Conservation (phyloP, 768 basidiomycete genomes). For the Lentinula aciculospora region DNA sequence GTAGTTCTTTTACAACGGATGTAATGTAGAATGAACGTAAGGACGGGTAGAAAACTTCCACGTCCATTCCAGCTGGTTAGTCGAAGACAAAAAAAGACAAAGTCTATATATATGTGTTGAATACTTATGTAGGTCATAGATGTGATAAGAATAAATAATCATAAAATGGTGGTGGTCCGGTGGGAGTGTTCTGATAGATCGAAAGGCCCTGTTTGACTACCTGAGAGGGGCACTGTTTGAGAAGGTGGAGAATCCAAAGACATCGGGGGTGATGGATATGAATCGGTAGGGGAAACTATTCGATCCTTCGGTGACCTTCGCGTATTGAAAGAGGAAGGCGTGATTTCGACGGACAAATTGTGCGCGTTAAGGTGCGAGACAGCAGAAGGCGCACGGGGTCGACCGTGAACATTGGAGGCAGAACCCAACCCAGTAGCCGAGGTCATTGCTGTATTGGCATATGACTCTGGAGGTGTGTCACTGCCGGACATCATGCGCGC, state of each 20-base stretch:
- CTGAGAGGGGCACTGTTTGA: neutral
- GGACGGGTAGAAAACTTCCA: neutral
- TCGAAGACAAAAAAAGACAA: neutral
- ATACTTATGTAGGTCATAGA: neutral
- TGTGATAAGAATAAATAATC: conserved; percentile 2
- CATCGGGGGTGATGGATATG: conserved; percentile 48
- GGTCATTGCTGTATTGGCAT: conserved; percentile 22
- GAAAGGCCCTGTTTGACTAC: neutral
- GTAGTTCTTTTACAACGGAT: neutral
- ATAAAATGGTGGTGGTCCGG: conserved; percentile 1
- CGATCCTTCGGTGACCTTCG: conserved; percentile 14
- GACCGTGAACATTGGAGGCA: conserved; percentile 21
- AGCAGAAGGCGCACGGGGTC: conserved; percentile 28
- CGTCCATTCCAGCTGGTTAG: neutral
- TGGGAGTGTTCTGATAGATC: neutral
- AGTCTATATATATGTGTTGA: neutral
- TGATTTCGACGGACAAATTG: conserved; percentile 14
- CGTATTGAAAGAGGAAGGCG: conserved; percentile 9
- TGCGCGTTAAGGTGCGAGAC: conserved; percentile 15
- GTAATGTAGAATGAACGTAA: neutral
- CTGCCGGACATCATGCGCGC: conserved; percentile 40
- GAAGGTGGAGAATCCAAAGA: conserved; percentile 25
- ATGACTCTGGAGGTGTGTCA: conserved; percentile 27
- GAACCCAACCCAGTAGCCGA: conserved; percentile 30
- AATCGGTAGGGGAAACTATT: conserved; percentile 25